These are phyloP conservation scores for Cytospora paraplurivora DNA, from an alignment of 2,329 filamentous ascomycete species.

Conservation along the genomic window DNA sequence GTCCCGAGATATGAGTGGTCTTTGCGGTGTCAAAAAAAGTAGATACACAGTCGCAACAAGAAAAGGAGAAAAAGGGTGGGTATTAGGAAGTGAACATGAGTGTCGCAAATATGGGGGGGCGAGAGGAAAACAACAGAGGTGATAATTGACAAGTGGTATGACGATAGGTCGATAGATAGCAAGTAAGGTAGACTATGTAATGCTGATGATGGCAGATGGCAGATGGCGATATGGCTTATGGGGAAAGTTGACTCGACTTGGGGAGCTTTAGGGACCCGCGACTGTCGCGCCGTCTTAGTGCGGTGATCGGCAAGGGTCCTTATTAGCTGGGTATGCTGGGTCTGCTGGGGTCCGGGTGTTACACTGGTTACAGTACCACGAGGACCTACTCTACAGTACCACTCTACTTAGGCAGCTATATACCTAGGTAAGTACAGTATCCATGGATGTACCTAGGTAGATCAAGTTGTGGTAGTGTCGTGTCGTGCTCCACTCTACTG, in stretches of 20 bases:
- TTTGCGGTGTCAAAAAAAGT: neutral
- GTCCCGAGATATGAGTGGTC: neutral
- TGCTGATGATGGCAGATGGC: neutral
- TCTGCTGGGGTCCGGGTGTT: neutral
- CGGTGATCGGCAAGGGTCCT: neutral
- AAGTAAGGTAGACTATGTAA: neutral
- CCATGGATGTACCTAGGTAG: no score
- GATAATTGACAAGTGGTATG: neutral
- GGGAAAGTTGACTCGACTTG: neutral
- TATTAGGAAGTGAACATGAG: slow-evolving; percentile 12
- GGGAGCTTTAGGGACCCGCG: neutral
- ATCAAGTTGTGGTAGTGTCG: no score
- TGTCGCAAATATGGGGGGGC: neutral
- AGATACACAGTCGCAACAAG: slow-evolving; percentile 1
- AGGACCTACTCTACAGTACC: no score
- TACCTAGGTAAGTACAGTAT: no score
- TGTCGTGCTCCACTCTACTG: no score
- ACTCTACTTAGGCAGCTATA: no score
- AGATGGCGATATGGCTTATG: no score
- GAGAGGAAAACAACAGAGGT: neutral
- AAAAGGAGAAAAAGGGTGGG: neutral
- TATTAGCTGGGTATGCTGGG: neutral
- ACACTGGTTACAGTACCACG: no score
- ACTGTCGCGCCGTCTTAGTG: neutral
- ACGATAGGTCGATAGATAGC: neutral